phyloP scores from a whole-genome alignment of 2,329 filamentous ascomycete genomes.

The Metarhizium humberi region DNA sequence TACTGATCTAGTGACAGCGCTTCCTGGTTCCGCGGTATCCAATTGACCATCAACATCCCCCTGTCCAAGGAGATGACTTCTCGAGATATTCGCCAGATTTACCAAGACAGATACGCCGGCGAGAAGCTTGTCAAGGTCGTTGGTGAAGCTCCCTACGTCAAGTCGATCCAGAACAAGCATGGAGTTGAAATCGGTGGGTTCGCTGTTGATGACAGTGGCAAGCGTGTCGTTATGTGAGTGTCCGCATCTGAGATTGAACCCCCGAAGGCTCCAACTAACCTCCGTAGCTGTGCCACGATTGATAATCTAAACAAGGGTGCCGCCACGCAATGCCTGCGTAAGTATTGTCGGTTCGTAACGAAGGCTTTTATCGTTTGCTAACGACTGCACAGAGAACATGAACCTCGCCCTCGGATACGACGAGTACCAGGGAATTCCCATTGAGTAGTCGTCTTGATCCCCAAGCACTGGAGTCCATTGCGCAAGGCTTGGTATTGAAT shows the following conservation, averaged over 20 bases:
- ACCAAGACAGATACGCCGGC: slow-evolving; percentile 91
- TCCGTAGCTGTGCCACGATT: slow-evolving; percentile 58
- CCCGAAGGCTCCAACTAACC: background rate
- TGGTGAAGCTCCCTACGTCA: slow-evolving; percentile 73
- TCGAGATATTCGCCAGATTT: slow-evolving; percentile 85
- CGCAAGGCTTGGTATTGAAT: too few species aligned
- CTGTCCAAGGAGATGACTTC: slow-evolving; percentile 79
- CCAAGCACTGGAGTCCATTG: too few species aligned
- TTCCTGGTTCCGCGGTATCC: slow-evolving; percentile 55
- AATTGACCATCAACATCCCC: slow-evolving; percentile 84
- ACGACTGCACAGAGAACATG: slow-evolving; percentile 70
- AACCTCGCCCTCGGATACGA: slow-evolving; percentile 82
- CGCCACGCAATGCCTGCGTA: slow-evolving; percentile 84
- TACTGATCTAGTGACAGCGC: background rate
- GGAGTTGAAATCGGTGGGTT: slow-evolving; percentile 92
- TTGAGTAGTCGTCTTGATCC: slow-evolving; percentile 1
- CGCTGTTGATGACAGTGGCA: slow-evolving; percentile 78
- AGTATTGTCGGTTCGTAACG: slow-evolving; percentile 29
- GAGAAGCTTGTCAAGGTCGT: slow-evolving; percentile 92
- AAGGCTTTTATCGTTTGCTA: slow-evolving; percentile 31
- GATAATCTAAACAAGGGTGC: slow-evolving; percentile 93
- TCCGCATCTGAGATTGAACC: slow-evolving; percentile 55
- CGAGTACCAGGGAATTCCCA: slow-evolving; percentile 80
- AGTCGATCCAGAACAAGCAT: slow-evolving; percentile 75
- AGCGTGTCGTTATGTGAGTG: slow-evolving; percentile 66